Conservation (phyloP, 1,284 basidiomycete species). For the Xerocomus nothofagi region DNA sequence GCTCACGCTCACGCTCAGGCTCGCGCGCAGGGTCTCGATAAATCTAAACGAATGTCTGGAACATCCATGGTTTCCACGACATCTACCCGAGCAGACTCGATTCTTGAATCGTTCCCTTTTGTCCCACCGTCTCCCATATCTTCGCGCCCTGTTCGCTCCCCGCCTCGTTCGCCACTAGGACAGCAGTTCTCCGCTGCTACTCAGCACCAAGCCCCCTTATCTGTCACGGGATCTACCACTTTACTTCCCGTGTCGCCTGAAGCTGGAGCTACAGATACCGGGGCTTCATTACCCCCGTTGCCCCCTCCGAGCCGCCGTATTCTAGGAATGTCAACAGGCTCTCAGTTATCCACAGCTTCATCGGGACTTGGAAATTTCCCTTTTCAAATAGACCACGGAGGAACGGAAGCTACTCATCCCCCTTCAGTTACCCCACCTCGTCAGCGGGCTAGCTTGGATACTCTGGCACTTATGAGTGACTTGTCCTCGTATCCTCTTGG, state of each 20-base stretch:
- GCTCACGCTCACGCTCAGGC: slow-evolving; percentile 57
- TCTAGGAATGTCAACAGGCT: slow-evolving; percentile 67
- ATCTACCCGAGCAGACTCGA: slow-evolving; percentile 74
- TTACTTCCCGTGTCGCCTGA: slow-evolving; percentile 13
- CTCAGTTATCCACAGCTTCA: slow-evolving; percentile 69
- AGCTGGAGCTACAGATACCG: slow-evolving; percentile 15
- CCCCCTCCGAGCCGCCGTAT: slow-evolving; percentile 57
- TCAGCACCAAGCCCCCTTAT: slow-evolving; percentile 37
- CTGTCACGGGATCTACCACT: slow-evolving; percentile 15
- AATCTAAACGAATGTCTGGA: slow-evolving; percentile 53
- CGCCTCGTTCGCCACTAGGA: slow-evolving; percentile 66
- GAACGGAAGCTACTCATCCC: slow-evolving; percentile 22
- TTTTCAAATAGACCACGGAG: slow-evolving; percentile 74
- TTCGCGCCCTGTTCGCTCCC: slow-evolving; percentile 68
- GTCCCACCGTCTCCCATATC: slow-evolving; percentile 83
- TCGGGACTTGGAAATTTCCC: slow-evolving; percentile 76
- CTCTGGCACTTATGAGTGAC: slow-evolving; percentile 75
- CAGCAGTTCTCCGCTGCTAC: slow-evolving; percentile 50
- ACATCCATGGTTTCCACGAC: slow-evolving; percentile 64
- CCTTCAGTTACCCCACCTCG: slow-evolving; percentile 38
- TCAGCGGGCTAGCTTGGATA: slow-evolving; percentile 78
- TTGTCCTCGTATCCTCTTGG: slow-evolving; percentile 76
- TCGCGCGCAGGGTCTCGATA: slow-evolving; percentile 51
- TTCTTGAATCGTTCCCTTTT: slow-evolving; percentile 81
- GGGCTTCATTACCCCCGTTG: slow-evolving; percentile 40